phyloP scores from a whole-genome alignment of 495 filamentous ascomycete species.

The Penicillium verhagenii region DNA sequence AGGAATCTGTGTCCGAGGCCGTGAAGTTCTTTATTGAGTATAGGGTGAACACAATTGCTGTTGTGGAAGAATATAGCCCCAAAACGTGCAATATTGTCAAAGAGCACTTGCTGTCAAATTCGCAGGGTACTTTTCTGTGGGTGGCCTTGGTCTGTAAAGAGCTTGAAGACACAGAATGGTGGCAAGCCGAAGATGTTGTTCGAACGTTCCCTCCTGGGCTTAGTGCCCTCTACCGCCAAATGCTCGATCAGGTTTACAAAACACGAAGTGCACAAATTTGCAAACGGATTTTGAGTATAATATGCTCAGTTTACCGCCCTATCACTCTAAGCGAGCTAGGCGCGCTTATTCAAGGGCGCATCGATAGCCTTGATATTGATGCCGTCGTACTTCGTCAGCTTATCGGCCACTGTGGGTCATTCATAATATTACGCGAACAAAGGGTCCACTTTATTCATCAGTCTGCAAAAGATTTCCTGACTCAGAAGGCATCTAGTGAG shows the following conservation, averaged over 20 bases:
- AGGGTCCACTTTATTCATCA: conserved; percentile 2
- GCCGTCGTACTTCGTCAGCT: background rate
- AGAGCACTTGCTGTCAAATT: conserved; percentile 30
- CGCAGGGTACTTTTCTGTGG: background rate
- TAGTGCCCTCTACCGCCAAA: background rate
- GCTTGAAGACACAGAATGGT: background rate
- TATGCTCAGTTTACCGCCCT: background rate
- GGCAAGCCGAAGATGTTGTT: background rate
- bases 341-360: background rate
- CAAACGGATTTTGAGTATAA: background rate
- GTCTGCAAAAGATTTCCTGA: conserved; percentile 4
- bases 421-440: background rate
- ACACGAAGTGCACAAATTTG: background rate
- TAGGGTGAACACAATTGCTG: background rate
- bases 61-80: background rate
- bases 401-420: background rate
- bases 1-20: background rate
- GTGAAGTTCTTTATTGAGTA: background rate
- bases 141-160: background rate
- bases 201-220: background rate
- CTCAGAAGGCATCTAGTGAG: background rate
- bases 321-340: background rate
- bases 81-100: conserved; percentile 44
- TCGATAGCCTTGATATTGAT: background rate
- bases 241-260: background rate